These are phyloP conservation scores for Penicillium roqueforti DNA, from an alignment of 495 filamentous ascomycete species.

Conservation along the genomic window DNA sequence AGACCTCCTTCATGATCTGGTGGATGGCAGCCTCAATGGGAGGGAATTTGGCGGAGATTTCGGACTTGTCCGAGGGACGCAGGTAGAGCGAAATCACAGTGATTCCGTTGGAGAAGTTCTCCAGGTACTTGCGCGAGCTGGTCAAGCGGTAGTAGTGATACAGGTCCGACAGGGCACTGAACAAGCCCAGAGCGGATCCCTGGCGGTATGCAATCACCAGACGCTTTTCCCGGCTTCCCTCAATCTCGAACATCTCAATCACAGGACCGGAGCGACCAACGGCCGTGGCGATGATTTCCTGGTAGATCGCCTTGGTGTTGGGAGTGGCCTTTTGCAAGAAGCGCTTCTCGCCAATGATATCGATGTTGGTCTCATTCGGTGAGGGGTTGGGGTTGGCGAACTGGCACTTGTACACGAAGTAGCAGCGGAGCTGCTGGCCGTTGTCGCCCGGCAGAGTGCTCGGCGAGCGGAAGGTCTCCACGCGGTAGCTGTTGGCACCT, in stretches of 20 bases:
- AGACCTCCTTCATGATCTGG: slow-evolving; percentile 98
- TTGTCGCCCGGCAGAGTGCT: slow-evolving; percentile 65
- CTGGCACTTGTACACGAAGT: slow-evolving; percentile 95
- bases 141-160: slow-evolving; percentile 99
- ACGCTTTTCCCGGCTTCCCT: slow-evolving; percentile 82
- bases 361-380: slow-evolving; percentile 78
- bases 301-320: slow-evolving; percentile 93
- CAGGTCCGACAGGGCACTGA: slow-evolving; percentile 90
- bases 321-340: slow-evolving; percentile 93
- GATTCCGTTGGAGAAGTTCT: slow-evolving; percentile 98
- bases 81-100: slow-evolving; percentile 95
- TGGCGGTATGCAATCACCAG: slow-evolving; percentile 92
- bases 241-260: slow-evolving; percentile 96
- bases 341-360: slow-evolving; percentile 86
- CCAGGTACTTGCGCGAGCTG: slow-evolving; percentile 93
- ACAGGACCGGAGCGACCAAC: slow-evolving; percentile 83
- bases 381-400: slow-evolving; percentile 71
- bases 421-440: slow-evolving; percentile 85
- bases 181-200: slow-evolving; percentile 86
- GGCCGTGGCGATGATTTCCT: slow-evolving; percentile 82
- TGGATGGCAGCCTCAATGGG: slow-evolving; percentile 92
- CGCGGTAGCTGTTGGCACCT: slow-evolving; percentile 70
- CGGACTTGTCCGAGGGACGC: slow-evolving; percentile 56
- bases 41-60: slow-evolving; percentile 54
- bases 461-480: slow-evolving; percentile 91